phyloP scores from a whole-genome alignment of 192 early-diverging fungal genomes.

The Linnemannia zychae region DNA sequence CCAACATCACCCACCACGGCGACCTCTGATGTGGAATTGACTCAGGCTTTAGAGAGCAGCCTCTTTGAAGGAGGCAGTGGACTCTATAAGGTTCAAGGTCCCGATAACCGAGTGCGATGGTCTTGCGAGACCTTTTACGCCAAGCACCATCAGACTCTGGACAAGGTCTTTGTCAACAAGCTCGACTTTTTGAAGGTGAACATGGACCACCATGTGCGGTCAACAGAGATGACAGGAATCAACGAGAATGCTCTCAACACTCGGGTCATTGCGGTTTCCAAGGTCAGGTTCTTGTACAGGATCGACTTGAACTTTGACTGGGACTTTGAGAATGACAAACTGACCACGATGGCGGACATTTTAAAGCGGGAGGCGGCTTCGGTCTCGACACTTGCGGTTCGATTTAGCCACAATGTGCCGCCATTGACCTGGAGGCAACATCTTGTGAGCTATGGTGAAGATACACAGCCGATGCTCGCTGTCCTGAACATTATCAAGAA shows the following conservation, averaged over 20 bases:
- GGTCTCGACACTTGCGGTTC: constrained; percentile 21
- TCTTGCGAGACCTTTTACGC: constrained; percentile 28
- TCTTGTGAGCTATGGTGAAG: background rate
- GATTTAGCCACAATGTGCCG: constrained; percentile 15
- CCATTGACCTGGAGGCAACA: constrained; percentile 33
- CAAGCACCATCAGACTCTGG: constrained; percentile 5
- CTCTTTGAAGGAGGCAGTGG: constrained; percentile 29
- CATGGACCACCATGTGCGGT: constrained; percentile 17
- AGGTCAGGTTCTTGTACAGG: constrained; percentile 24
- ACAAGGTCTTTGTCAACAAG: constrained; percentile 27
- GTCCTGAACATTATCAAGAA: constrained; percentile 33
- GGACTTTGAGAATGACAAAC: constrained; percentile 18
- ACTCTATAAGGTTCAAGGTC: background rate
- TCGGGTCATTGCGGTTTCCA: constrained; percentile 18
- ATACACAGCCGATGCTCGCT: constrained; percentile 26
- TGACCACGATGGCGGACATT: constrained; percentile 9
- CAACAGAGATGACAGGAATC: background rate
- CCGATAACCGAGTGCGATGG: constrained; percentile 30
- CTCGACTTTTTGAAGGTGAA: constrained; percentile 15
- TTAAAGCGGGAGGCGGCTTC: constrained; percentile 2
- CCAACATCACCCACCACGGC: background rate
- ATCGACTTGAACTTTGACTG: constrained; percentile 42
- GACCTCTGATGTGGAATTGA: background rate
- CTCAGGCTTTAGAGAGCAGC: background rate
- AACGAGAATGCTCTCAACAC: constrained; percentile 16